These are phyloP conservation scores for Striga asiatica DNA, from an alignment of 257 asterid genomes.

Conservation along the genomic window DNA sequence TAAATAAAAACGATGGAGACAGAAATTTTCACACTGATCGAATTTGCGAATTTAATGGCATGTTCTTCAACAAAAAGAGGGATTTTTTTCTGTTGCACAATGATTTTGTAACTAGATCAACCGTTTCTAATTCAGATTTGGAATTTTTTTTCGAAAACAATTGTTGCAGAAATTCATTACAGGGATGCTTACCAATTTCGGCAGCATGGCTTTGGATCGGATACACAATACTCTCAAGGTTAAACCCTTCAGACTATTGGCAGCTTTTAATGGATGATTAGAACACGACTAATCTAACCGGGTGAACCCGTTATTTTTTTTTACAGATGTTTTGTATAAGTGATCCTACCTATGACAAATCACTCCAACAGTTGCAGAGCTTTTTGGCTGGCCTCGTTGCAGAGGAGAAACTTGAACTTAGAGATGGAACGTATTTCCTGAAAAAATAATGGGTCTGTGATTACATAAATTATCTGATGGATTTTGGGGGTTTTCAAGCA, in stretches of 20 bases:
- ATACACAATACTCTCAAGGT: constrained; percentile 97
- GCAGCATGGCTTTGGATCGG: constrained; percentile 95
- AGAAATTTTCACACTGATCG: no score
- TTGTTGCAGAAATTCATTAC: constrained; percentile 70
- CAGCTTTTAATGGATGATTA: neutral
- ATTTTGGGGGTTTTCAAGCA: neutral
- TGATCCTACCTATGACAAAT: constrained; percentile 89
- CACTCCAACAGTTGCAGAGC: constrained; percentile 89
- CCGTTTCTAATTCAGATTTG: neutral
- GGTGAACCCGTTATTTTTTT: neutral
- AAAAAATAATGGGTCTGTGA: constrained; percentile 32
- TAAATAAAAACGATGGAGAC: no score
- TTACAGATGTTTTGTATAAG: constrained; percentile 88
- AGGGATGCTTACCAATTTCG: constrained; percentile 96
- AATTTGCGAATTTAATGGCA: no score
- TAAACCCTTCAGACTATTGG: constrained; percentile 1
- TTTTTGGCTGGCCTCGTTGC: constrained; percentile 81
- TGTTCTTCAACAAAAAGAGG: no score
- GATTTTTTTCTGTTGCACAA: neutral
- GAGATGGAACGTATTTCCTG: constrained; percentile 64
- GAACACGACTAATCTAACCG: neutral
- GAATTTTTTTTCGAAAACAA: neutral
- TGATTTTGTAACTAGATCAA: neutral
- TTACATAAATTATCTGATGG: neutral
- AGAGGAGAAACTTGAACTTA: constrained; percentile 80